phyloP scores from a whole-genome alignment of 257 asterid species.

The Solanum appendiculatum region DNA sequence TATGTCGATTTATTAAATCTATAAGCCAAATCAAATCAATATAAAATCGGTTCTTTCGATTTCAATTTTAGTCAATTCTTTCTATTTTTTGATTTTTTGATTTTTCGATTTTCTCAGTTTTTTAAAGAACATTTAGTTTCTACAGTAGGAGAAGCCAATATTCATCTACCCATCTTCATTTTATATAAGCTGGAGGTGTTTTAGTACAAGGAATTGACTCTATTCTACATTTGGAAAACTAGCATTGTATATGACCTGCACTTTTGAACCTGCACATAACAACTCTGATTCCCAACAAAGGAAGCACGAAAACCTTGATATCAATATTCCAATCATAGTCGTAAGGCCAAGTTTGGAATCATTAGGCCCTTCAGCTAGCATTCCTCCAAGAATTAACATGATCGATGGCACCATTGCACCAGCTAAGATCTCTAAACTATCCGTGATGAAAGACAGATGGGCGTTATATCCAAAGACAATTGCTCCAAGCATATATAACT shows the following conservation, averaged over 20 bases:
- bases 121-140: no score
- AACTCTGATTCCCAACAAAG: slow-evolving; percentile 56
- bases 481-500: no score
- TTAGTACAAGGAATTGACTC: no score
- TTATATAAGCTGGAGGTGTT: no score
- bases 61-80: no score
- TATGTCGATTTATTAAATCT: no score
- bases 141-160: no score
- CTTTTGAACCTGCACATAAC: slow-evolving; percentile 8
- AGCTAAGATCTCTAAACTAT: slow-evolving; percentile 76
- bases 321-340: slow-evolving; percentile 52
- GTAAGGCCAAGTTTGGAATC: slow-evolving; percentile 63
- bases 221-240: background rate
- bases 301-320: slow-evolving; percentile 66
- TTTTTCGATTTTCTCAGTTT: no score
- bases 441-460: slow-evolving; percentile 54
- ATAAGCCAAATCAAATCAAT: no score
- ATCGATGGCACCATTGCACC: slow-evolving; percentile 81
- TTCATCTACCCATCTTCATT: no score
- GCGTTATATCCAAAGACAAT: slow-evolving; percentile 63
- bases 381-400: slow-evolving; percentile 83
- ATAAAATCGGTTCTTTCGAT: no score
- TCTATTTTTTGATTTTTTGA: no score
- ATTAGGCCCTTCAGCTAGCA: slow-evolving; percentile 85
- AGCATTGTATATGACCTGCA: background rate